These are phyloP conservation scores for Panellus pusillus DNA, from an alignment of 768 basidiomycete genomes.

Conservation along the genomic window DNA sequence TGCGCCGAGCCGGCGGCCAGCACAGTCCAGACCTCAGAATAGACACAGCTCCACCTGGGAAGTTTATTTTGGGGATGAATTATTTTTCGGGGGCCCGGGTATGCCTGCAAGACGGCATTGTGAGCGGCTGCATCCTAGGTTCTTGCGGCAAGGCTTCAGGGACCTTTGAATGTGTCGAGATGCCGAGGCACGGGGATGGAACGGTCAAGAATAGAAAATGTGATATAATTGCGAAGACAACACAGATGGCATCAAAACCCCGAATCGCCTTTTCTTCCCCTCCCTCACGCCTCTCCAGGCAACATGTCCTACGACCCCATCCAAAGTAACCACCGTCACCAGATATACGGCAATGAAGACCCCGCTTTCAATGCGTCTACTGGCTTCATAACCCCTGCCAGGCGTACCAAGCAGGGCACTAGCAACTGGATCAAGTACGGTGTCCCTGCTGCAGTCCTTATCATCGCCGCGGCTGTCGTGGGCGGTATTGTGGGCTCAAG, in stretches of 20 bases:
- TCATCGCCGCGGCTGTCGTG: conserved; percentile 67
- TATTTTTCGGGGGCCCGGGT: no score
- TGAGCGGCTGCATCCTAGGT: no score
- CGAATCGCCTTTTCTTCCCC: background rate
- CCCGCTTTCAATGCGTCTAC: conserved; percentile 72
- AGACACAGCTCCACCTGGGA: no score
- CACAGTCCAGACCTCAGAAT: no score
- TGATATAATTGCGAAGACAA: no score
- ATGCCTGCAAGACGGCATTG: no score
- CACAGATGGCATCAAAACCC: background rate
- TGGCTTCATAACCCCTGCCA: conserved; percentile 60
- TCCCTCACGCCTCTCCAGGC: background rate
- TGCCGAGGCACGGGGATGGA: no score
- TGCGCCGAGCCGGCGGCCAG: background rate
- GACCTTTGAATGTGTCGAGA: no score
- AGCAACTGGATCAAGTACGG: conserved; percentile 79
- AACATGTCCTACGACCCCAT: conserved; percentile 7
- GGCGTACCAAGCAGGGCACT: conserved; percentile 46
- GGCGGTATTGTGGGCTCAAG: conserved; percentile 81
- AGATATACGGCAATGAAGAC: conserved; percentile 55
- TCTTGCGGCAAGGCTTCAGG: no score
- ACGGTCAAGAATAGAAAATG: no score
- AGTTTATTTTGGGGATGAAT: background rate
- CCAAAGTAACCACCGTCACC: conserved; percentile 19
- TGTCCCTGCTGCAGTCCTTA: conserved; percentile 61